Base-by-base conservation (phyloP, 2,329 filamentous ascomycete species). In the Cytospora chrysosperma region DNA sequence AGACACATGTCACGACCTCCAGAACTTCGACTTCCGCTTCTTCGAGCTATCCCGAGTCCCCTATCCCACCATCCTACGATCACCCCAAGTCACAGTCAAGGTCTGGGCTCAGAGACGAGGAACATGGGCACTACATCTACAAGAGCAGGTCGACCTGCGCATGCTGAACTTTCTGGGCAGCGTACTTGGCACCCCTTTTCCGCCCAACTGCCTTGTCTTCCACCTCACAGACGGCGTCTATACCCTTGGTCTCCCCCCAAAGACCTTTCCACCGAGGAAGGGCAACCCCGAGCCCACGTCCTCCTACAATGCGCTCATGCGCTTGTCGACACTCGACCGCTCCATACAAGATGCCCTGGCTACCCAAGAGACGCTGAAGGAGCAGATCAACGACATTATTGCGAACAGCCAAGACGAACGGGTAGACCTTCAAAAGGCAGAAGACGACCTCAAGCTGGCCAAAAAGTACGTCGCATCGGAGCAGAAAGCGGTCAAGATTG, bases 311-410 rank as follows among this genome's bases (percentile, higher is more conserved):
- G 87, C 91, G 2, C 80, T 98, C 24, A 94, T 97, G 88, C 89
- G 91, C 65, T 81, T 98, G 13, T 89, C 91, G 7, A 97, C 93
- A 63, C 82, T 98, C 19, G 92, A 97, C 67, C 91, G 90, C 72
- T 96, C 93, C 61, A 91, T 97, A 27, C 92, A 96, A 72, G 94
- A 98, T 75, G 93, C 93, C 1, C 78, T 97, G 12, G 85, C 88
- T 1, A 96, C 92, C 0, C 87, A 90, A 17, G 86, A 90, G 65
- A 82, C 83, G 59, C 81, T 98, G 10, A 87, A 91, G 55, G 77
- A 82, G n/a, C 91, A 97, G 67, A 96, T 97, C 67, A 91, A 91
- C 67, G 73, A 79, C 0, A 75, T 87, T 0, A 73, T 88, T 5
- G 73, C 77, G 0, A 69, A 74, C 0, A 75, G 75, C 4, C 77